Base-by-base conservation (phyloP, 2,329 filamentous ascomycete species). In the Byssochlamys sp. region DNA sequence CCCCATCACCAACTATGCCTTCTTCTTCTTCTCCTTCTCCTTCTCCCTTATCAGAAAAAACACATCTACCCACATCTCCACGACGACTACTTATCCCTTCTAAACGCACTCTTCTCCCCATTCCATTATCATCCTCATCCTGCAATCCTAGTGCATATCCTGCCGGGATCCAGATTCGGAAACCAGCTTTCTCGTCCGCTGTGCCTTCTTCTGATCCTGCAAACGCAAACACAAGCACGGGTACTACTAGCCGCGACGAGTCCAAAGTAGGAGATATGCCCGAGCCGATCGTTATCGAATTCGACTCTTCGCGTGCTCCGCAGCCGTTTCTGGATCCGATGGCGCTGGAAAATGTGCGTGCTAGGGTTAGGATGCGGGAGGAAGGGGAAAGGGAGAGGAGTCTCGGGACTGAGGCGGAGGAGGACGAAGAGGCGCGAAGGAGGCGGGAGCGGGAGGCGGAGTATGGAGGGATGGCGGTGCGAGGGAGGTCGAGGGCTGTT, bases 281-380 rank as follows among this genome's bases (percentile, higher is more conserved):
- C 4, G 52, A 53, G 45, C 45, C 35, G 10, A 54, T 25, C n/a
- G 19, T 56, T 11, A 65, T 67, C n/a, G 68, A 73, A 51, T 66
- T 71, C 54, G 63, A 74, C 52, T 71, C 73, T 14, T 69, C 68
- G 26, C 57, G 58, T 6, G 58, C 66, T 24, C 64, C 71, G 33
- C 72, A 75, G 59, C 74, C 71, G 25, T 76, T 76, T 55, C 64
- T 76, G 7, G 71, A 76, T 58, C 69, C 72, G 6, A 64, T 60
- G 4, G 53, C 62, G 9, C 69, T 73, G 62, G 69, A 71, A 57
- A 65, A 59, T 11, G 67, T 73, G 53, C 56, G 67, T 26, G 45
- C 26, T 7, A 31, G 12, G 53, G 56, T 55, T 14, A 57, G 58
- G 19, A 57, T 9, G 19, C 27, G 2, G 49, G 54, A 39, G 55